Base-by-base conservation (phyloP, 2,329 filamentous ascomycete genomes). In the Pseudogymnoascus sp. region DNA sequence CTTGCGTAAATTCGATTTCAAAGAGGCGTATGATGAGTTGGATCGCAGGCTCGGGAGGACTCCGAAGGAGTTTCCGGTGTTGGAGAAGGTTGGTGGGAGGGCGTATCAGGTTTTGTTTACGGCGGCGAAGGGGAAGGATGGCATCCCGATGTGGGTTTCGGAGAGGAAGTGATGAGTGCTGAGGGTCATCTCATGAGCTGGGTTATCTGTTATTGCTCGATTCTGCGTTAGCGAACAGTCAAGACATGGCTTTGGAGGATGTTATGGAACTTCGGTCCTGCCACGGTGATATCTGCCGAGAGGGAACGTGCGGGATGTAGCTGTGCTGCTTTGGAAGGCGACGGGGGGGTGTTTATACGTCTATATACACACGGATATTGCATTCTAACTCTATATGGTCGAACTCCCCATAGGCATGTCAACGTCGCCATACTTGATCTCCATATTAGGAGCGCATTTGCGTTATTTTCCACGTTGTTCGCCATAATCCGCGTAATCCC, bases 1-100 rank as follows among this genome's bases (percentile, higher is more conserved):
- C 0, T 65, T 79, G 5, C 66, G 80, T 36, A 75, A 76, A 9
- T 81, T 82, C 43, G 79, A 83, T 59, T 78, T 84, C 60, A 68
- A 70, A 38, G 68, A 71, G 7, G 68, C 67, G 59, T 77, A 75
- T 65, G 71, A 72, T 37, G 76, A 75, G 65, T 67, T 71, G 49
- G 62, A 71, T 56, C 36, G 64, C 18, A 64, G 66, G 63, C 61
- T 64, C n/a, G 66, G 61, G 62, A 62, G 36, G 65, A 67, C 38
- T 43, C 63, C 28, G 23, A 59, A 63, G 66, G 67, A 61, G 65
- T 56, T 28, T 34, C 66, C 64, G 40, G 62, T 66, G 63, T 23
- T 60, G 63, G 43, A 68, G 63, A 25, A 65, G 59, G 43, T 36
- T 31, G 63, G 62, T 1, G 63, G 59, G 46, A 34, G 59, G 34